Evolutionary conservation across 352 stramenopile species (phyloP).

Genomic region (Globisporangium cederbergense): DNA sequence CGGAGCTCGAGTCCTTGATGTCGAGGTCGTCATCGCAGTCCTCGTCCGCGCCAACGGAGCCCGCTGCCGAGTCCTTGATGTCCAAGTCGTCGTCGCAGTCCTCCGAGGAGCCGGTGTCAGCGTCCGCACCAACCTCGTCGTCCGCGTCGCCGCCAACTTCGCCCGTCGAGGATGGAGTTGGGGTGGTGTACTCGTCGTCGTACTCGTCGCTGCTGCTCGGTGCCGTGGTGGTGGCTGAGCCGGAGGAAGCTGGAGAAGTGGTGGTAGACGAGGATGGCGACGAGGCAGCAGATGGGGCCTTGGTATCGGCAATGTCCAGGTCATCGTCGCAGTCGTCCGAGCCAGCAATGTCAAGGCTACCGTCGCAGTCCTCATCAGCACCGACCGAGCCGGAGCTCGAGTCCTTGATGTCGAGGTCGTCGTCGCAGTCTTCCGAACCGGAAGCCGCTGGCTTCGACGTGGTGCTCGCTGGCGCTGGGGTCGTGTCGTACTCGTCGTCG

Average conservation of each 20-base stretch:
- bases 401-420: conserved; percentile 4
- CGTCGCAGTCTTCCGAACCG: neutral
- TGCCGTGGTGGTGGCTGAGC: conserved; percentile 3
- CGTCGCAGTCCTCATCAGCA: conserved; percentile 23
- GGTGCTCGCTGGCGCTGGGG: neutral
- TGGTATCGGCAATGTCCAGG: conserved; percentile 19
- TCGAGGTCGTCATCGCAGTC: conserved; percentile 16
- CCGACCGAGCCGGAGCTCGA: conserved; percentile 13
- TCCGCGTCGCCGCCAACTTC: conserved; percentile 8
- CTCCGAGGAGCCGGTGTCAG: conserved; percentile 11
- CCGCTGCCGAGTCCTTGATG: neutral
- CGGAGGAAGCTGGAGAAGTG: conserved; percentile 91
- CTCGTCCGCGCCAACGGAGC: conserved; percentile 18
- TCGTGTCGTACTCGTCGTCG: conserved; percentile 2
- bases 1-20: conserved; percentile 7
- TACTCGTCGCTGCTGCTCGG: conserved; percentile 9
- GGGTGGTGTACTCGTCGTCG: conserved; percentile 12
- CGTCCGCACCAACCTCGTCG: conserved; percentile 12
- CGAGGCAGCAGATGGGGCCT: neutral
- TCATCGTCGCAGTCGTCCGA: conserved; percentile 20
- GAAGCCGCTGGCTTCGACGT: conserved; percentile 1
- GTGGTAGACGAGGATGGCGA: conserved; percentile 19
- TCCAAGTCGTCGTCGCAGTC: conserved; percentile 7
- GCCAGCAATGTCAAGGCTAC: conserved; percentile 12
- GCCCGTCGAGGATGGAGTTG: conserved; percentile 8